Evolutionary conservation across 257 asterid genomes (phyloP).

Genomic region (Ocimum tenuiflorum): DNA sequence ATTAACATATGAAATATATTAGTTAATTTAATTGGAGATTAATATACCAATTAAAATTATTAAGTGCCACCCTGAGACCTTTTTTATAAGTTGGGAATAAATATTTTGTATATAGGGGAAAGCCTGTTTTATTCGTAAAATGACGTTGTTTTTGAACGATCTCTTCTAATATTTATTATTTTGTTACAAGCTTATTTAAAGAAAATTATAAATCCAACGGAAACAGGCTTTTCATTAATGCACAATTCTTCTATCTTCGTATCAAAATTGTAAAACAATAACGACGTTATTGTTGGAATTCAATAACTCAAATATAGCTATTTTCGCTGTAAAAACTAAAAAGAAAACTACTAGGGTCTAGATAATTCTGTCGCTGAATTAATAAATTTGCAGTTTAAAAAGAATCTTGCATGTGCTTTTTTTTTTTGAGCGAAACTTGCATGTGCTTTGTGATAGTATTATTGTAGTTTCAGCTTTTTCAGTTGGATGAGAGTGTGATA

Average conservation of each 20-base stretch:
- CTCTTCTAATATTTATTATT: too few species aligned
- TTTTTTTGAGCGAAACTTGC: constrained; percentile 11
- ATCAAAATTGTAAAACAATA: too few species aligned
- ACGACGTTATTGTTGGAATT: neutral
- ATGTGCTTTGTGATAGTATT: constrained; percentile 31
- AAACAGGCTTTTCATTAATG: too few species aligned
- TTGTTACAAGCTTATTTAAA: too few species aligned
- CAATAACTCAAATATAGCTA: neutral
- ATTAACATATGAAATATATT: neutral
- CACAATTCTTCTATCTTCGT: too few species aligned
- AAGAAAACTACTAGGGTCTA: neutral
- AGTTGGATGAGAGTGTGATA: constrained; percentile 25
- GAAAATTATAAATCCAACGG: too few species aligned
- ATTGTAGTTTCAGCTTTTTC: constrained; percentile 27
- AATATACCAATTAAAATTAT: neutral
- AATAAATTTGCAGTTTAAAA: neutral
- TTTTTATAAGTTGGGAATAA: neutral
- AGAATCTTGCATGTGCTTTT: constrained; percentile 34
- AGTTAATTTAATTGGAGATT: neutral
- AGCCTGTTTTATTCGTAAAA: neutral
- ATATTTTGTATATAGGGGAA: neutral
- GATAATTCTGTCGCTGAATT: neutral
- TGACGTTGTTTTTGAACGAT: too few species aligned
- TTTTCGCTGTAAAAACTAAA: neutral
- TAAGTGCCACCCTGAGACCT: neutral